These are phyloP conservation scores for Xylaria sp. DNA, from an alignment of 2,329 filamentous ascomycete species.

Conservation along the genomic window DNA sequence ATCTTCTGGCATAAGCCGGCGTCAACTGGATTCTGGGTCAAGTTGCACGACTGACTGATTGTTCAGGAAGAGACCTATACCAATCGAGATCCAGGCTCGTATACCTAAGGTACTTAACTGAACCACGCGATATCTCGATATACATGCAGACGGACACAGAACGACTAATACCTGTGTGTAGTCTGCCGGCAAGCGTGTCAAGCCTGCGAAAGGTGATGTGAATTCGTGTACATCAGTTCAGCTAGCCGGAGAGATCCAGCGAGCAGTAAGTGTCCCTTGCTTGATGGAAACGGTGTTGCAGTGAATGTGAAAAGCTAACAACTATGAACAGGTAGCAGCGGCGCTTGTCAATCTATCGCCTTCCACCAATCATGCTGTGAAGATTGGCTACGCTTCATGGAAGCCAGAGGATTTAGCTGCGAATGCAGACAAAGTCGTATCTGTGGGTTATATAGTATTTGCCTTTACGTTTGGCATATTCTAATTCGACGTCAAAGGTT, in stretches of 20 bases:
- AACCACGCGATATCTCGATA: neutral
- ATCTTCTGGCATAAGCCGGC: neutral
- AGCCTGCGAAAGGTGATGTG: slow-evolving; percentile 60
- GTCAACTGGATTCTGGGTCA: neutral
- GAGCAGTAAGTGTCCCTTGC: slow-evolving; percentile 65
- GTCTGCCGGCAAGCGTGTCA: slow-evolving; percentile 60
- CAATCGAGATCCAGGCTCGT: slow-evolving; percentile 75
- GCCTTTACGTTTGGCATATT: neutral
- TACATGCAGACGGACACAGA: neutral
- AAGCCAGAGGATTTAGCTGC: slow-evolving; percentile 78
- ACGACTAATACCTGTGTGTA: slow-evolving; percentile 10
- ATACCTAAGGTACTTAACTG: slow-evolving; percentile 64
- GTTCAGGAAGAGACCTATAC: slow-evolving; percentile 85
- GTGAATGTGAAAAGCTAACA: slow-evolving; percentile 4
- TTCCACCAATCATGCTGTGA: slow-evolving; percentile 81
- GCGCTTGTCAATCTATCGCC: slow-evolving; percentile 84
- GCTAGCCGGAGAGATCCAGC: slow-evolving; percentile 83
- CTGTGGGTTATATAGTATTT: slow-evolving; percentile 18
- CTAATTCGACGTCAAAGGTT: slow-evolving; percentile 65
- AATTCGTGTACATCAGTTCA: slow-evolving; percentile 67
- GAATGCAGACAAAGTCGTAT: slow-evolving; percentile 72
- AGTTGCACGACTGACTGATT: slow-evolving; percentile 36
- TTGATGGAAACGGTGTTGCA: neutral
- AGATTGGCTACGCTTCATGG: slow-evolving; percentile 80
- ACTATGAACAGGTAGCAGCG: slow-evolving; percentile 49